Evolutionary conservation across 2,329 filamentous ascomycete genomes (phyloP).

Genomic region (Trichophyton mentagrophytes): DNA sequence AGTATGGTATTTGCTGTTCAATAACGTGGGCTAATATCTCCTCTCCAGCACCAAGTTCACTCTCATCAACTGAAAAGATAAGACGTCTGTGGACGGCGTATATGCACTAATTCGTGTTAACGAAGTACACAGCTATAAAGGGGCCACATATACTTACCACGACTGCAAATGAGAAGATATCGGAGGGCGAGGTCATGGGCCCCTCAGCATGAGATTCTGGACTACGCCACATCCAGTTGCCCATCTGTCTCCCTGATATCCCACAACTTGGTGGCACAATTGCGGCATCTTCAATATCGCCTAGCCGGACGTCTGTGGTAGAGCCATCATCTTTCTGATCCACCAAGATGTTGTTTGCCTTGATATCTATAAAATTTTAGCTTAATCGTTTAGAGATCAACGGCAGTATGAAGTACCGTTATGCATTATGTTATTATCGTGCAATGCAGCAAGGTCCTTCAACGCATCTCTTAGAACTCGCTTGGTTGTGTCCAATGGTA

Average conservation of each 20-base stretch:
- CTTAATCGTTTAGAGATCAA: background rate
- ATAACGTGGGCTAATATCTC: slow-evolving; percentile 30
- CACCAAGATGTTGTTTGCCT: slow-evolving; percentile 25
- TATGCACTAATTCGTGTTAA: slow-evolving; percentile 27
- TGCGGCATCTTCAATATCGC: slow-evolving; percentile 17
- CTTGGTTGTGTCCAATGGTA: slow-evolving; percentile 27
- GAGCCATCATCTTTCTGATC: slow-evolving; percentile 14
- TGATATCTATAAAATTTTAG: slow-evolving; percentile 18
- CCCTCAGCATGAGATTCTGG: slow-evolving; percentile 19
- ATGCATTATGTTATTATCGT: slow-evolving; percentile 13
- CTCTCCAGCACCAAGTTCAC: slow-evolving; percentile 21
- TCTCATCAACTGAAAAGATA: slow-evolving; percentile 27
- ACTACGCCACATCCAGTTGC: slow-evolving; percentile 22
- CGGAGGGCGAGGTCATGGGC: slow-evolving; percentile 16
- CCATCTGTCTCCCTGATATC: slow-evolving; percentile 13
- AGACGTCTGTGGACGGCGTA: slow-evolving; percentile 32
- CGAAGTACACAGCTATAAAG: background rate
- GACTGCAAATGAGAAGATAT: slow-evolving; percentile 12
- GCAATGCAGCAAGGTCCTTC: slow-evolving; percentile 8
- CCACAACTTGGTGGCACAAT: background rate
- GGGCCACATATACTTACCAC: slow-evolving; percentile 6
- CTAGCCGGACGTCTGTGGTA: slow-evolving; percentile 15
- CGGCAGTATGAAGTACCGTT: background rate
- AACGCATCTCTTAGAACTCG: slow-evolving; percentile 32
- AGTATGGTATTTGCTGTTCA: slow-evolving; percentile 37